phyloP scores from a whole-genome alignment of 148 eudicot genomes.

The Amaranthus palmeri region DNA sequence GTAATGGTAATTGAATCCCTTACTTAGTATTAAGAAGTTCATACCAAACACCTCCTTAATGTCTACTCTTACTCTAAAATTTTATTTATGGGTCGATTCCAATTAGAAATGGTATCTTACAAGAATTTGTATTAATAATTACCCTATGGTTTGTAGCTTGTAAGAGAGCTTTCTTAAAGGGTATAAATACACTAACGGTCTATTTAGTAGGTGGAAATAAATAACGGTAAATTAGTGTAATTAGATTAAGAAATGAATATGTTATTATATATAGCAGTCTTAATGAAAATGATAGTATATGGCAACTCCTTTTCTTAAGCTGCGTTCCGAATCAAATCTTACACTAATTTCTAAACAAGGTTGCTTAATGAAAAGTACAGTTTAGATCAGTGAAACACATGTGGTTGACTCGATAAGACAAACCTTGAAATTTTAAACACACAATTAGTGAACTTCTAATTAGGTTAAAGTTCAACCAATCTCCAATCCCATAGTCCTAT shows the following conservation, averaged over 20 bases:
- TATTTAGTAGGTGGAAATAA: no score
- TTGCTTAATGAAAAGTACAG: not conserved
- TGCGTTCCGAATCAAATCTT: not conserved
- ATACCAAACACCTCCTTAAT: no score
- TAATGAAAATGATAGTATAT: not conserved
- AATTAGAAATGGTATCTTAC: no score
- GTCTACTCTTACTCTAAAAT: no score
- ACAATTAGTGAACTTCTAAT: not conserved
- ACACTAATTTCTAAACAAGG: not conserved
- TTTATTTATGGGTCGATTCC: no score
- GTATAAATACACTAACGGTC: not conserved
- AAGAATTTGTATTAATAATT: not conserved
- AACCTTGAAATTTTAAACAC: slow-evolving; percentile 19
- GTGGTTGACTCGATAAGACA: slow-evolving; percentile 26
- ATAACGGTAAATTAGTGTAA: no score
- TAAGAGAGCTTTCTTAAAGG: not conserved
- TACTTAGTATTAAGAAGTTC: no score
- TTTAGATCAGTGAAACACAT: not conserved
- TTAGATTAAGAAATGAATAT: no score
- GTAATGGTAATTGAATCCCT: no score
- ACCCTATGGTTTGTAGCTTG: not conserved
- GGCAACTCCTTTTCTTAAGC: not conserved
- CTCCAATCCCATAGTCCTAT: not conserved
- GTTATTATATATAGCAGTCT: not conserved
- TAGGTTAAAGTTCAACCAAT: not conserved